Evolutionary conservation across 2,329 filamentous ascomycete genomes (phyloP).

Genomic region (Aspergillus pseudoterreus): DNA sequence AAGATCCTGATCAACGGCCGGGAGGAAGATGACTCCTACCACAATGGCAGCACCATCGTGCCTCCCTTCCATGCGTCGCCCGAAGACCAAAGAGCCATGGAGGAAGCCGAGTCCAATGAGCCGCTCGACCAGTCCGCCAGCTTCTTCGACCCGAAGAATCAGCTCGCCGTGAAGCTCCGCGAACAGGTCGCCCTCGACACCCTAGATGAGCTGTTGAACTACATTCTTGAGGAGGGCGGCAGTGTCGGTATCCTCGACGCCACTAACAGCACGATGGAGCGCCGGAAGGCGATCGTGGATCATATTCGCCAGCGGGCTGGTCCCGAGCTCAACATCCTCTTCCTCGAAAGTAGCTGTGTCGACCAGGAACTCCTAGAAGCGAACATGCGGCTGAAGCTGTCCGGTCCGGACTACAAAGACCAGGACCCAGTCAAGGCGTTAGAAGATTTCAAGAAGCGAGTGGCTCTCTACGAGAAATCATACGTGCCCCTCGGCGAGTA

Average conservation of each 20-base stretch:
- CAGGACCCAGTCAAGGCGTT: slow-evolving; percentile 84
- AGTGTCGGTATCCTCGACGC: slow-evolving; percentile 95
- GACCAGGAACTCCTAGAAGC: slow-evolving; percentile 82
- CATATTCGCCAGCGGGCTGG: slow-evolving; percentile 79
- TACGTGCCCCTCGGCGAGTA: slow-evolving; percentile 88
- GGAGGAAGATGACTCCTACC: slow-evolving; percentile 28
- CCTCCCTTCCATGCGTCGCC: slow-evolving; percentile 22
- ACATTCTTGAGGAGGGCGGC: slow-evolving; percentile 75
- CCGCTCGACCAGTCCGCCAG: slow-evolving; percentile 80
- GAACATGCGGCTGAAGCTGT: slow-evolving; percentile 95
- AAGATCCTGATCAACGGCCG: slow-evolving; percentile 60
- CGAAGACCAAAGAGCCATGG: slow-evolving; percentile 18
- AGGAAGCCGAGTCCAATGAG: slow-evolving; percentile 38
- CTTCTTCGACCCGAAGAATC: slow-evolving; percentile 92
- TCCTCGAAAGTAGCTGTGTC: slow-evolving; percentile 90
- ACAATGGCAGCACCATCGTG: slow-evolving; percentile 23
- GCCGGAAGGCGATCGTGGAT: slow-evolving; percentile 78
- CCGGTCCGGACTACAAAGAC: slow-evolving; percentile 90
- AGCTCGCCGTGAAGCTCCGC: slow-evolving; percentile 73
- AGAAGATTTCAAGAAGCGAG: slow-evolving; percentile 86
- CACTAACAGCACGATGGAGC: slow-evolving; percentile 89
- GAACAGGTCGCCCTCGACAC: slow-evolving; percentile 93
- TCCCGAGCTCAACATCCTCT: slow-evolving; percentile 81
- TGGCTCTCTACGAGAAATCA: slow-evolving; percentile 88
- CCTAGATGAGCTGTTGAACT: slow-evolving; percentile 85